phyloP scores from a whole-genome alignment of 306 rosid species.

The Sophora flavescens region DNA sequence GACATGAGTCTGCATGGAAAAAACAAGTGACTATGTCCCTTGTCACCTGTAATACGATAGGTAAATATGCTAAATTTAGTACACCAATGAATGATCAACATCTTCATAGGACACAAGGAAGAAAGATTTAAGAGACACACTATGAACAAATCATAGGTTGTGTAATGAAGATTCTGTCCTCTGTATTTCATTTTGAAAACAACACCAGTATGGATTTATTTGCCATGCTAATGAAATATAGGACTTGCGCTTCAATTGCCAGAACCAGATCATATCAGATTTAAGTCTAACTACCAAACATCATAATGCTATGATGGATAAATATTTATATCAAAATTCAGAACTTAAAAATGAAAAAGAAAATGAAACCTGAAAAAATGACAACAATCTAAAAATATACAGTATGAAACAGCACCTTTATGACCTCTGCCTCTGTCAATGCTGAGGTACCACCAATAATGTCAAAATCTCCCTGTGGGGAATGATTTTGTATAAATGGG shows the following conservation, averaged over 20 bases:
- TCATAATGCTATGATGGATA: conserved; percentile 24
- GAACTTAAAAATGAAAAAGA: conserved; percentile 12
- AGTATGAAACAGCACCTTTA: conserved; percentile 69
- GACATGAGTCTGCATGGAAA: conserved; percentile 74
- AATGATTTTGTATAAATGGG: conserved; percentile 39
- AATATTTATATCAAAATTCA: conserved; percentile 34
- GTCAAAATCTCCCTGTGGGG: conserved; percentile 91
- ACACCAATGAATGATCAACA: conserved; percentile 22
- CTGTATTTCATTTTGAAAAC: conserved; percentile 34
- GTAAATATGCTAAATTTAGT: conserved; percentile 28
- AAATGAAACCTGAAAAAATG: conserved; percentile 26
- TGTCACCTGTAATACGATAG: conserved; percentile 69
- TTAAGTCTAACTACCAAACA: not conserved
- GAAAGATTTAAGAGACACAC: conserved; percentile 27
- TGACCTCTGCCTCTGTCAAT: conserved; percentile 89
- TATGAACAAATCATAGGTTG: conserved; percentile 34
- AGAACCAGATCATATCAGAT: conserved; percentile 17
- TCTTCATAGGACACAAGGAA: conserved; percentile 8
- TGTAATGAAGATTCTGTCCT: conserved; percentile 28
- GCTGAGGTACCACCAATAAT: conserved; percentile 88
- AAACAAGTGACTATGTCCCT: conserved; percentile 73
- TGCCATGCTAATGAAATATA: conserved; percentile 33
- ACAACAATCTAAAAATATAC: conserved; percentile 31
- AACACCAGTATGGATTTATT: not conserved
- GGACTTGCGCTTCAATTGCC: conserved; percentile 23